Conservation (phyloP, 1,284 basidiomycete species). For the Ceratobasidium papillatum region DNA sequence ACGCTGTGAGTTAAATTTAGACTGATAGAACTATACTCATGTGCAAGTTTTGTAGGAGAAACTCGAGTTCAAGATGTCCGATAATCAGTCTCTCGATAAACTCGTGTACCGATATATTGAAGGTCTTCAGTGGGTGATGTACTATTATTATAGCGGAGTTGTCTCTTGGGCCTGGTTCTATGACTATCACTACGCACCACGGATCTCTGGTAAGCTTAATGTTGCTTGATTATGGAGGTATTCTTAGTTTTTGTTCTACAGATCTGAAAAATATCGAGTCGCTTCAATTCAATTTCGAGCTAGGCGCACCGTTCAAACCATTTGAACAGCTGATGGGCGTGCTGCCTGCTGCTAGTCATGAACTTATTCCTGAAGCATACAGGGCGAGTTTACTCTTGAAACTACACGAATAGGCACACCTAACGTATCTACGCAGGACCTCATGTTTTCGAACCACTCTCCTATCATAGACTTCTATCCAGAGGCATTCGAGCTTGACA, state of each 20-base stretch:
- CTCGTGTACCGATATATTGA: constrained; percentile 87
- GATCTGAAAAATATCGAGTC: constrained; percentile 81
- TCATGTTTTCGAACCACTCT: constrained; percentile 89
- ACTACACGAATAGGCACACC: neutral
- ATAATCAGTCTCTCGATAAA: constrained; percentile 69
- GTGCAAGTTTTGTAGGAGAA: constrained; percentile 66
- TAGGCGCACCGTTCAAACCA: constrained; percentile 91
- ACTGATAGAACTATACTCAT: neutral
- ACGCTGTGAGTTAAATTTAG: constrained; percentile 65
- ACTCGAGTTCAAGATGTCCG: constrained; percentile 78
- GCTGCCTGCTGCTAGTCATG: constrained; percentile 86
- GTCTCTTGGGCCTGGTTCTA: constrained; percentile 99
- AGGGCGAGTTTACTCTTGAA: constrained; percentile 58
- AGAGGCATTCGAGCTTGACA: constrained; percentile 85
- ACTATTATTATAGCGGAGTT: constrained; percentile 97
- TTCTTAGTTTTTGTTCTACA: constrained; percentile 48
- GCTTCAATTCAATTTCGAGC: constrained; percentile 85
- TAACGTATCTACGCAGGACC: constrained; percentile 62
- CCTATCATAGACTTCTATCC: constrained; percentile 97
- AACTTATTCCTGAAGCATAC: constrained; percentile 87
- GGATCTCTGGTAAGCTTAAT: constrained; percentile 78
- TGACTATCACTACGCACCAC: constrained; percentile 95
- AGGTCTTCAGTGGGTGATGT: constrained; percentile 98
- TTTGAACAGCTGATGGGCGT: constrained; percentile 99
- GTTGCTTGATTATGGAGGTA: neutral